These are phyloP conservation scores for Bolboschoenus planiculmis DNA, from an alignment of 176 grass and related monocot species.

Conservation along the genomic window DNA sequence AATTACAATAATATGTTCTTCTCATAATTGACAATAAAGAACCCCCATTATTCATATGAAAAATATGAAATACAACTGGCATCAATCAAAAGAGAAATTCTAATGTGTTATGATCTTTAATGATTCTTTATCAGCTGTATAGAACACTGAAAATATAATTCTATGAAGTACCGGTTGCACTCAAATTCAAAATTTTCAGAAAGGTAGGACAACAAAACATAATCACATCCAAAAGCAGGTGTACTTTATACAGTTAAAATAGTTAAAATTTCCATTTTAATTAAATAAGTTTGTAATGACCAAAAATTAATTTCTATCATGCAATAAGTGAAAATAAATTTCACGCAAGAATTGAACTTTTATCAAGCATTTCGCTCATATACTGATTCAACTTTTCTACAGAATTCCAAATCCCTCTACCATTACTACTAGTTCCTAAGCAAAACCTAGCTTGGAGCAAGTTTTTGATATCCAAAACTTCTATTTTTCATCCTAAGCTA, in stretches of 20 bases:
- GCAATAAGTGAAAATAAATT: not conserved
- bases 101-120: not conserved
- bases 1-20: not conserved
- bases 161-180: not conserved
- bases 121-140: not conserved
- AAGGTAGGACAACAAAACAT: not conserved
- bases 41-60: not conserved
- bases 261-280: not conserved
- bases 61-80: not conserved
- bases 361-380: not conserved
- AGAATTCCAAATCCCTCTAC: not conserved
- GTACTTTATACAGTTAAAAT: not conserved
- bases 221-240: not conserved
- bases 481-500: not conserved
- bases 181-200: not conserved
- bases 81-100: not conserved
- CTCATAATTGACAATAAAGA: not conserved
- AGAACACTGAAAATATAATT: not conserved
- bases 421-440: not conserved
- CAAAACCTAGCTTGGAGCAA: not conserved
- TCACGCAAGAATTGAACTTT: not conserved
- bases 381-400: not conserved
- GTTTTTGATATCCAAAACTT: not conserved
- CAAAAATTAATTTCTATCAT: not conserved
- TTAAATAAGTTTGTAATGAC: not conserved